These are phyloP conservation scores for Aspergillus ochraceoroseus DNA, from an alignment of 2,329 filamentous ascomycete species.

Conservation along the genomic window DNA sequence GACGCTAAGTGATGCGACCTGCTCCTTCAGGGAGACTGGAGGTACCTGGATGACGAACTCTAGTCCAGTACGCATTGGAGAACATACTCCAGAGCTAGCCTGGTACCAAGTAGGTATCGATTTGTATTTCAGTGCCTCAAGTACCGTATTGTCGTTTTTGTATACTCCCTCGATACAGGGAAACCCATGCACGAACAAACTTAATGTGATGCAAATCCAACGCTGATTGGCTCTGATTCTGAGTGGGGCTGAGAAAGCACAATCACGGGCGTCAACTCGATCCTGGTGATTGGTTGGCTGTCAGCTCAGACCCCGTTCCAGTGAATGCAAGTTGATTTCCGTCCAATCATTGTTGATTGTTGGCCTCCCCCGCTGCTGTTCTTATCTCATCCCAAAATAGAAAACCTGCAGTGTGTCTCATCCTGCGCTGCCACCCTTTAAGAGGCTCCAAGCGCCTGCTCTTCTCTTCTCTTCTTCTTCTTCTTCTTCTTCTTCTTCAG, in stretches of 20 bases:
- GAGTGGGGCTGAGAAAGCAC: slow-evolving; percentile 9
- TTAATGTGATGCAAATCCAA: slow-evolving; percentile 5
- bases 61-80: too few species aligned
- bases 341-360: background rate
- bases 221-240: slow-evolving; percentile 1
- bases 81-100: too few species aligned
- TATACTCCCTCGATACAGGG: too few species aligned
- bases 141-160: too few species aligned
- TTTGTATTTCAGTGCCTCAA: too few species aligned
- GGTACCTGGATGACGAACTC: too few species aligned
- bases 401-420: slow-evolving; percentile 11
- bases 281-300: slow-evolving; percentile 16
- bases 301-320: too few species aligned
- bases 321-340: too few species aligned
- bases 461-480: slow-evolving; percentile 17
- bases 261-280: slow-evolving; percentile 21
- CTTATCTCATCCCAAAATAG: slow-evolving; percentile 9
- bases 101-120: too few species aligned
- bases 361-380: too few species aligned
- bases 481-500: slow-evolving; percentile 53
- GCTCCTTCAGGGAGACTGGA: too few species aligned
- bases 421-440: slow-evolving; percentile 12
- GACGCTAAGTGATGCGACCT: too few species aligned
- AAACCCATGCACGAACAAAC: background rate
- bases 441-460: slow-evolving; percentile 20